phyloP scores from a whole-genome alignment of 768 basidiomycete species.

The Agaricus bisporus region DNA sequence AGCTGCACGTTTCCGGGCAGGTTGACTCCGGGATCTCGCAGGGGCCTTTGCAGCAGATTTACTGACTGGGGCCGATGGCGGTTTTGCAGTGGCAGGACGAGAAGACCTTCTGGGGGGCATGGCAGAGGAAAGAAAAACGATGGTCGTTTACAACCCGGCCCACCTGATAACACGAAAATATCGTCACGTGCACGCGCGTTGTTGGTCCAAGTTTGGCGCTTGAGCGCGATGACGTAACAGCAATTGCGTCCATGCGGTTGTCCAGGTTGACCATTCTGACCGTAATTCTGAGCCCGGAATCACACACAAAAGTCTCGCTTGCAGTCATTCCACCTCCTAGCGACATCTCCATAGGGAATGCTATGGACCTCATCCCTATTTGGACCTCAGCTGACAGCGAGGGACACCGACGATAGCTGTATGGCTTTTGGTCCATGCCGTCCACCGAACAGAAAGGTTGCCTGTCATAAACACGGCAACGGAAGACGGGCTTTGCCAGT shows the following conservation, averaged over 20 bases:
- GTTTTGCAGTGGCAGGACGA: conserved; percentile 42
- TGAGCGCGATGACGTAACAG: not conserved
- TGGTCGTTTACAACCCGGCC: conserved; percentile 12
- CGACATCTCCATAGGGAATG: conserved; percentile 1
- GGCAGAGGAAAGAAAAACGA: conserved; percentile 9
- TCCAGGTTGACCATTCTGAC: not conserved
- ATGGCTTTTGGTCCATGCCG: not conserved
- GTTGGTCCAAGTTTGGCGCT: conserved; percentile 17
- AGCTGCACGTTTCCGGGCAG: conserved; percentile 43
- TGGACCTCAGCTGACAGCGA: conserved; percentile 3
- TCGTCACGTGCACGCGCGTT: conserved; percentile 38
- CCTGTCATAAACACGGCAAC: conserved; percentile 64
- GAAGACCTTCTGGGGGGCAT: conserved; percentile 49
- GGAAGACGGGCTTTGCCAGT: conserved; percentile 54
- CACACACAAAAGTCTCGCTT: not conserved
- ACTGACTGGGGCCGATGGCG: conserved; percentile 22
- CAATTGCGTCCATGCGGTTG: not conserved
- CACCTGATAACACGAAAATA: conserved; percentile 12
- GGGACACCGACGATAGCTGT: conserved; percentile 15
- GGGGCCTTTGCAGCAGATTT: conserved; percentile 22
- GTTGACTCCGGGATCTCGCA: conserved; percentile 26
- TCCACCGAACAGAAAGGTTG: conserved; percentile 29
- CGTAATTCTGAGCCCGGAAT: not conserved
- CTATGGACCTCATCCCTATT: conserved; percentile 8
- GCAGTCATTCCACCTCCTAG: not conserved